Conservation (phyloP, 2,329 filamentous ascomycete genomes). For the Orbilia javanica region DNA sequence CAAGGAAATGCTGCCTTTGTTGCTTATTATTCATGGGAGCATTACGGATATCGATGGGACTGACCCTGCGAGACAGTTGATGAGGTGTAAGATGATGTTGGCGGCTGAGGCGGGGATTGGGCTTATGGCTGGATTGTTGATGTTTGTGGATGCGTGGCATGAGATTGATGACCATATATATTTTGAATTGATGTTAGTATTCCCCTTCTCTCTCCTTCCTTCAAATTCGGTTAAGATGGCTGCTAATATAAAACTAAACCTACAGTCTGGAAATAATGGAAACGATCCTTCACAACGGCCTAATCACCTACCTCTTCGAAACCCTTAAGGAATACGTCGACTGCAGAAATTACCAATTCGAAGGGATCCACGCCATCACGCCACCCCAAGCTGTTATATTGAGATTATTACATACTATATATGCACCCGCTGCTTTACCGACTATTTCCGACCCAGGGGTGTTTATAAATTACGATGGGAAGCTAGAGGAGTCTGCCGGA, state of each 20-base stretch:
- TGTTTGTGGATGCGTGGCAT: slow-evolving; percentile 62
- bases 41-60: slow-evolving; percentile 61
- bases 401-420: slow-evolving; percentile 50
- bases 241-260: slow-evolving; percentile 14
- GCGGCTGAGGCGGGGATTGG: slow-evolving; percentile 61
- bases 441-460: slow-evolving; percentile 54
- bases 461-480: slow-evolving; percentile 54
- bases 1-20: slow-evolving; percentile 61
- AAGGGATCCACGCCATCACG: slow-evolving; percentile 53
- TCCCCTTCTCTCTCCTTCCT: background rate
- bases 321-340: slow-evolving; percentile 61
- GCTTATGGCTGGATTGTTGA: slow-evolving; percentile 60
- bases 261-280: slow-evolving; percentile 61
- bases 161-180: slow-evolving; percentile 63
- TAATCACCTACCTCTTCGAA: slow-evolving; percentile 62
- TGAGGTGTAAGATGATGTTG: slow-evolving; percentile 62
- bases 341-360: slow-evolving; percentile 54
- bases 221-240: too few species aligned
- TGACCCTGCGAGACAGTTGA: slow-evolving; percentile 61
- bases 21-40: slow-evolving; percentile 62
- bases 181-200: slow-evolving; percentile 61
- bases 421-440: slow-evolving; percentile 50
- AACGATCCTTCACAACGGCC: slow-evolving; percentile 62
- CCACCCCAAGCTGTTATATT: slow-evolving; percentile 55
- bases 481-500: slow-evolving; percentile 33